phyloP scores from a whole-genome alignment of 192 early-diverging fungal genomes.

The Chytriomyces sp. region DNA sequence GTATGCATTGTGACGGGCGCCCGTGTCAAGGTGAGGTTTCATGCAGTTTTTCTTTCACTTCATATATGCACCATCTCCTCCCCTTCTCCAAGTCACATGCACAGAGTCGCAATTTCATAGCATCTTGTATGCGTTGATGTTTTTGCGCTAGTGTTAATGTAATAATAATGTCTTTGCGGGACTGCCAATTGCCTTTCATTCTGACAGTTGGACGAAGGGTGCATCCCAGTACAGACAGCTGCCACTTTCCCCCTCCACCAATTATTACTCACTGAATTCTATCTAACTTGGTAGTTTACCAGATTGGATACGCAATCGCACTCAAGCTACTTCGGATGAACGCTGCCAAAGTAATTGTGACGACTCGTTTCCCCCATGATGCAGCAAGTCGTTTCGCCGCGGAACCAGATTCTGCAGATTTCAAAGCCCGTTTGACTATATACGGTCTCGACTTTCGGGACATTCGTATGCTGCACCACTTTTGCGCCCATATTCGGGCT shows the following conservation, averaged over 20 bases:
- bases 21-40: conserved; percentile 49
- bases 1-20: conserved; percentile 60
- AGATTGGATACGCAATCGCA: conserved; percentile 59
- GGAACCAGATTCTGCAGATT: conserved; percentile 47
- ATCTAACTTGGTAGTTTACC: not conserved
- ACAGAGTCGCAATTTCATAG: conserved; percentile 40
- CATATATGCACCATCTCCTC: not conserved
- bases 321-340: conserved; percentile 57
- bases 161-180: conserved; percentile 28
- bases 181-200: conserved; percentile 14
- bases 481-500: conserved; percentile 48
- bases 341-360: conserved; percentile 55
- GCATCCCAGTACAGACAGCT: conserved; percentile 24
- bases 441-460: conserved; percentile 62
- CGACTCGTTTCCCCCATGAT: conserved; percentile 60
- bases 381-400: conserved; percentile 49
- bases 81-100: conserved; percentile 15
- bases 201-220: conserved; percentile 13
- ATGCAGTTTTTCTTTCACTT: not conserved
- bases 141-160: conserved; percentile 40
- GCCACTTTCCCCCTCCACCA: not conserved
- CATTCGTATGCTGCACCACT: conserved; percentile 54
- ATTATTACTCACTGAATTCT: not conserved
- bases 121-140: conserved; percentile 26
- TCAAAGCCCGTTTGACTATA: conserved; percentile 43